phyloP scores from a whole-genome alignment of 441 rosid genomes.

The Aquilaria agallochum region DNA sequence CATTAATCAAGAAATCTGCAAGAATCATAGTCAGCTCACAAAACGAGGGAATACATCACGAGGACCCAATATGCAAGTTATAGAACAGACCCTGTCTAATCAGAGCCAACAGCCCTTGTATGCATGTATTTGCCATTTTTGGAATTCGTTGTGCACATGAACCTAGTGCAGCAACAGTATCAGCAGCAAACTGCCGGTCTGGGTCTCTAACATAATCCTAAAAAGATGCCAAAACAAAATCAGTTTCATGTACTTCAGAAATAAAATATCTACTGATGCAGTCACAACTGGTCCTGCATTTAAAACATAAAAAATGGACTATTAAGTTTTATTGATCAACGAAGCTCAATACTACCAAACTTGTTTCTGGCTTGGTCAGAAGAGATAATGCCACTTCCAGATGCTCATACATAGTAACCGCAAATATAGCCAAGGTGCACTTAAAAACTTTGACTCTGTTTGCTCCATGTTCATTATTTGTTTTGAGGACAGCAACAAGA shows the following conservation, averaged over 20 bases:
- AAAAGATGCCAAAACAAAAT: slow-evolving; percentile 31
- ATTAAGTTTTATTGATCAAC: slow-evolving; percentile 5
- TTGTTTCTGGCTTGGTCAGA: not conserved
- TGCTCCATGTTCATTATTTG: too few species aligned
- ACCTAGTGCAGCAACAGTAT: slow-evolving; percentile 84
- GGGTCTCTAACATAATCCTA: slow-evolving; percentile 94
- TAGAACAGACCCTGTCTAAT: slow-evolving; percentile 59
- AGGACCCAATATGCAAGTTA: slow-evolving; percentile 15
- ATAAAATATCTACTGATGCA: slow-evolving; percentile 10
- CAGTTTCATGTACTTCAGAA: slow-evolving; percentile 12
- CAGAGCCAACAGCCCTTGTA: slow-evolving; percentile 68
- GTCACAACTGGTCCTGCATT: not conserved
- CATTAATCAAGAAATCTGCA: slow-evolving; percentile 58
- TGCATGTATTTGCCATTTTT: slow-evolving; percentile 57
- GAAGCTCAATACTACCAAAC: not conserved
- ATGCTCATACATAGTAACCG: too few species aligned
- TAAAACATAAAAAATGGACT: not conserved
- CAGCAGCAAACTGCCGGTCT: slow-evolving; percentile 89
- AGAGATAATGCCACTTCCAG: too few species aligned
- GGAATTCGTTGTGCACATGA: slow-evolving; percentile 71
- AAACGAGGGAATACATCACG: slow-evolving; percentile 12
- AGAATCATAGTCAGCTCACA: slow-evolving; percentile 22
- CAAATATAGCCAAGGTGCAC: too few species aligned
- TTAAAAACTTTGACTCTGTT: not conserved
- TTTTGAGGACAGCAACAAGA: too few species aligned